These are phyloP conservation scores for Ilyonectria destructans DNA, from an alignment of 2,329 filamentous ascomycete species.

Conservation along the genomic window DNA sequence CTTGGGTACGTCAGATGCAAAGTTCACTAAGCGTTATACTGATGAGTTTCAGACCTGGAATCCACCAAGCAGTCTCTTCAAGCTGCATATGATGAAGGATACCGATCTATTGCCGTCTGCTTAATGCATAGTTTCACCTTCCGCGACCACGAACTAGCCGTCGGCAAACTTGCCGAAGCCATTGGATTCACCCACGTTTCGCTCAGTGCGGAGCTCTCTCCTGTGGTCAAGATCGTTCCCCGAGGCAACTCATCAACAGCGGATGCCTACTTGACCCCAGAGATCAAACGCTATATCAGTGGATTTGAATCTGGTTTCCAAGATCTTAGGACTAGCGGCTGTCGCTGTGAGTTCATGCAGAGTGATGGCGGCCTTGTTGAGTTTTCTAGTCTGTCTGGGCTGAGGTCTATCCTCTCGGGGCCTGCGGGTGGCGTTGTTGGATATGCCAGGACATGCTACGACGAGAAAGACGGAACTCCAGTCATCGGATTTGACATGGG, in stretches of 20 bases:
- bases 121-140: slow-evolving; percentile 94
- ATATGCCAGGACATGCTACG: slow-evolving; percentile 91
- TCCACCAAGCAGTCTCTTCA: slow-evolving; percentile 59
- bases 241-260: slow-evolving; percentile 59
- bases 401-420: slow-evolving; percentile 88
- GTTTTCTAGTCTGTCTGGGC: slow-evolving; percentile 84
- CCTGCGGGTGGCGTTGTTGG: slow-evolving; percentile 92
- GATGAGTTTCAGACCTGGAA: slow-evolving; percentile 11
- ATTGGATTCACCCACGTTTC: slow-evolving; percentile 84
- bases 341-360: slow-evolving; percentile 95
- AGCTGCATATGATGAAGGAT: slow-evolving; percentile 74
- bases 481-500: slow-evolving; percentile 96
- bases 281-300: slow-evolving; percentile 65
- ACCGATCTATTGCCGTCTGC: slow-evolving; percentile 87
- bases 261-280: slow-evolving; percentile 59
- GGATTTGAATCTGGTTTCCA: slow-evolving; percentile 87
- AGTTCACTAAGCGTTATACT: background rate
- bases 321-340: slow-evolving; percentile 75
- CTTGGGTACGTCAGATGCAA: slow-evolving; percentile 66
- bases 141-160: slow-evolving; percentile 83
- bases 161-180: slow-evolving; percentile 82
- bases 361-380: slow-evolving; percentile 82
- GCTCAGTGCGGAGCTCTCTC: slow-evolving; percentile 56
- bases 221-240: slow-evolving; percentile 60
- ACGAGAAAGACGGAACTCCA: slow-evolving; percentile 83